Base-by-base conservation (phyloP, 352 stramenopile species). In the Phytophthora syringae region DNA sequence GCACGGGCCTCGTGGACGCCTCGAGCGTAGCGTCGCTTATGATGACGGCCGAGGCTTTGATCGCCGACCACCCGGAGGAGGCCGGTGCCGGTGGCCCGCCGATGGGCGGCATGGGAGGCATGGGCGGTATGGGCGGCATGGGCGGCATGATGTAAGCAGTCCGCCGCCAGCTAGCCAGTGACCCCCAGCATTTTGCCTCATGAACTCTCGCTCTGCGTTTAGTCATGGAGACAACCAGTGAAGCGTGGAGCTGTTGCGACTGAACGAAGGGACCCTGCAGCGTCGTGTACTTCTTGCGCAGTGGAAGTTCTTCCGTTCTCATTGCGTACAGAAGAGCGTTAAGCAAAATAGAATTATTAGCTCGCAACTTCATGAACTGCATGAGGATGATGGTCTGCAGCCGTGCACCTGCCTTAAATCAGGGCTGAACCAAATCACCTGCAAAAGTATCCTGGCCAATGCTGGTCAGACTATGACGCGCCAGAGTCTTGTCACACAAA, bases 11-110 rank as follows among this genome's bases (percentile, higher is more conserved):
- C 58, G 85, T 99, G 39, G 97, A 99, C 80, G 98, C 98, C 24
- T 97, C 98, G 39, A 99, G 94, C 72, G 98, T 99, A 22, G 97
- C 98, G 32, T 98, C 95, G 74, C 87, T 99, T 52, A 97, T 99
- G 76, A 99, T 99, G 81, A 99, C 98, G n/a, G 98, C 97, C 22
- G 98, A 99, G 77, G 89, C 96, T 32, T 96, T 99, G 71, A 98
- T 99, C 77, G 93, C 92, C 7, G 97, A 99, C 77, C 76, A 98
- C 69, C 97, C 97, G 39, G 84, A 94, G 53, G 92, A 98, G 63
- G 79, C 89, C 2, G 86, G 84, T 1, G 64, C 53, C 2, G 67
- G 49, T 34, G 75, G 72, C 47, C 67, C 64, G 16, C 86, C 86
- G 5, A 97, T 97, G 88, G 80, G 74, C 30, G 91, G 90, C 63